Evolutionary conservation across 169 alveolate genomes (phyloP).

Genomic region (Eimeria acervulina): DNA sequence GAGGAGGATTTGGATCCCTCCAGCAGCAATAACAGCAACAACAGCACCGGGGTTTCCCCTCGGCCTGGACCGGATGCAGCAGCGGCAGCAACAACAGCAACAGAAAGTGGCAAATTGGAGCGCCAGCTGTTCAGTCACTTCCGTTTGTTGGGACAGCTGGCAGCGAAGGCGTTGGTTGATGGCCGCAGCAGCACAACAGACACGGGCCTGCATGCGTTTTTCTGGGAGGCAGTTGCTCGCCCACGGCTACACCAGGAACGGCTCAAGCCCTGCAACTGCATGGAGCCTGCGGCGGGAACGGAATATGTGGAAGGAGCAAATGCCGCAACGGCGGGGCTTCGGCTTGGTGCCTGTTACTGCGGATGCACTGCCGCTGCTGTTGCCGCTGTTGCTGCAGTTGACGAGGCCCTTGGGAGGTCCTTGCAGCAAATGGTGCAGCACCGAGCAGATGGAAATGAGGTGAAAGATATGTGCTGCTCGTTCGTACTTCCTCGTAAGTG

Average conservation of each 20-base stretch:
- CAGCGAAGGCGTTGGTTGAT: conserved; percentile 82
- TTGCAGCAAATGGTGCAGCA: conserved; percentile 72
- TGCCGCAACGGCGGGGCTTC: conserved; percentile 21
- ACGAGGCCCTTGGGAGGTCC: conserved; percentile 69
- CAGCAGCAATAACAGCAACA: conserved; percentile 40
- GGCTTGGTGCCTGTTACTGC: conserved; percentile 40
- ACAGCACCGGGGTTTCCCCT: not conserved
- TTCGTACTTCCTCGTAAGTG: conserved; percentile 80
- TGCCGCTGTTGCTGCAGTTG: conserved; percentile 65
- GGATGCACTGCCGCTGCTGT: conserved; percentile 53
- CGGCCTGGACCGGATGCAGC: not conserved
- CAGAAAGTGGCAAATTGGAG: conserved; percentile 33
- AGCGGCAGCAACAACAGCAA: conserved; percentile 29
- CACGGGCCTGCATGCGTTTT: conserved; percentile 83
- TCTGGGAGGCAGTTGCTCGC: conserved; percentile 82
- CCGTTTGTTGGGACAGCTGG: conserved; percentile 83
- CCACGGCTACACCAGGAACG: conserved; percentile 47
- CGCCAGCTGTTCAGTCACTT: conserved; percentile 71
- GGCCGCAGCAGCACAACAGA: conserved; percentile 82
- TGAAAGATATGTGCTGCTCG: conserved; percentile 54
- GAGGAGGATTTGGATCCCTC: conserved; percentile 57
- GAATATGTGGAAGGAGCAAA: not conserved
- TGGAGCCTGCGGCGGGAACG: conserved; percentile 15
- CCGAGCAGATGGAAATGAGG: conserved; percentile 69
- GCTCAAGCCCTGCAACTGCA: conserved; percentile 58